Conservation (phyloP, 1,284 basidiomycete genomes). For the Trichosporon sp. region DNA sequence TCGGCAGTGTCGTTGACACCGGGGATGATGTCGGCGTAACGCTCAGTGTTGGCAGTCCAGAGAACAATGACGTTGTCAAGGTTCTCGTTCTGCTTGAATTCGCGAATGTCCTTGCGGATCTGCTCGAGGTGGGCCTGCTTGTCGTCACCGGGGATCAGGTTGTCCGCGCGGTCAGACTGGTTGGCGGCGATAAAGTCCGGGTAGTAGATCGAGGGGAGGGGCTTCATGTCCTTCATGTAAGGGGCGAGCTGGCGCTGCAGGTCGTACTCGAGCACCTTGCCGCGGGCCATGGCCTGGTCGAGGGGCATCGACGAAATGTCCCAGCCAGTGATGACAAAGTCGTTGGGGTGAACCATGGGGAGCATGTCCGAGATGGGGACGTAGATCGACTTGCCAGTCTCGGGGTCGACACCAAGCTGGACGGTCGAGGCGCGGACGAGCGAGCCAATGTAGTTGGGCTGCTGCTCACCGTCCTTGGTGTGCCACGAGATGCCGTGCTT, state of each 20-base stretch:
- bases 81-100: conserved; percentile 81
- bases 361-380: conserved; percentile 91
- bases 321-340: conserved; percentile 97
- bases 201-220: conserved; percentile 91
- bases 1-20: conserved; percentile 96
- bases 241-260: conserved; percentile 93
- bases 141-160: conserved; percentile 79
- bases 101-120: conserved; percentile 87
- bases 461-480: conserved; percentile 89
- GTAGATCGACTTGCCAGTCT: conserved; percentile 85
- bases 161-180: conserved; percentile 88
- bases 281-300: conserved; percentile 91
- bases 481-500: conserved; percentile 92
- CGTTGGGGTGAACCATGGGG: conserved; percentile 98
- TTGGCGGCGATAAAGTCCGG: conserved; percentile 97
- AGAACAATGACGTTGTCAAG: conserved; percentile 89
- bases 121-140: conserved; percentile 92
- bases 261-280: conserved; percentile 94
- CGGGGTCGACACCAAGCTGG: conserved; percentile 80
- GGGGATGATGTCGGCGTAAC: conserved; percentile 90
- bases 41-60: conserved; percentile 99
- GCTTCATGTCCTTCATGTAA: conserved; percentile 78
- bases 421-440: conserved; percentile 89
- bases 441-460: conserved; percentile 95
- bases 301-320: conserved; percentile 85